Conservation (phyloP, 163 green algal species). For the Volvox carteri region DNA sequence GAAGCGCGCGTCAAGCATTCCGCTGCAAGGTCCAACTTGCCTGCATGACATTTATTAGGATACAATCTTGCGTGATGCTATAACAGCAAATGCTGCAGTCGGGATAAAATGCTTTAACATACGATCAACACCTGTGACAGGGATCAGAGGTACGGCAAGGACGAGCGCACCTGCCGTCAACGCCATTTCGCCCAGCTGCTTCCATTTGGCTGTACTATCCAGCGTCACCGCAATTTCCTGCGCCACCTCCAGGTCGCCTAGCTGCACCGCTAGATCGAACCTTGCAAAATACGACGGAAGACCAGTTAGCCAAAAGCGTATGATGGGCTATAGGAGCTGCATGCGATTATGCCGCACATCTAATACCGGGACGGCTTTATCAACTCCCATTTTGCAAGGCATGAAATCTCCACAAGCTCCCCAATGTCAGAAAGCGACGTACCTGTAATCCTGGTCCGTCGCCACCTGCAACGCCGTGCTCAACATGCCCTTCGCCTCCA, state of each 20-base stretch:
- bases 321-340: no score
- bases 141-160: no score
- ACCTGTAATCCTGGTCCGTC: conserved; percentile 86
- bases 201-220: conserved; percentile 92
- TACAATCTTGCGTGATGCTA: no score
- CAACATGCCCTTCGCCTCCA: conserved; percentile 87
- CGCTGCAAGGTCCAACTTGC: conserved; percentile 88
- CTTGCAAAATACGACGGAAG: conserved; percentile 24
- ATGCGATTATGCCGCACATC: no score
- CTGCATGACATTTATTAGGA: no score
- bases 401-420: background rate
- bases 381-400: no score
- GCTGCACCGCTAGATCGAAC: conserved; percentile 90
- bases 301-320: no score
- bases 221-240: conserved; percentile 84
- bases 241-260: conserved; percentile 90
- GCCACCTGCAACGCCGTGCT: conserved; percentile 84
- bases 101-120: no score
- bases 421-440: no score
- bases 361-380: no score
- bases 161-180: conserved; percentile 62
- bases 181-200: conserved; percentile 88
- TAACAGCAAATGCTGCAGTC: no score
- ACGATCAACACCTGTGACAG: no score
- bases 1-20: conserved; percentile 84